A percentile compares a stretch with the other conserved stretches of the same genome.
These are phyloP conservation scores for Candida awuae DNA, from an alignment of 805 yeast genomes.

Conservation along the genomic window DNA sequence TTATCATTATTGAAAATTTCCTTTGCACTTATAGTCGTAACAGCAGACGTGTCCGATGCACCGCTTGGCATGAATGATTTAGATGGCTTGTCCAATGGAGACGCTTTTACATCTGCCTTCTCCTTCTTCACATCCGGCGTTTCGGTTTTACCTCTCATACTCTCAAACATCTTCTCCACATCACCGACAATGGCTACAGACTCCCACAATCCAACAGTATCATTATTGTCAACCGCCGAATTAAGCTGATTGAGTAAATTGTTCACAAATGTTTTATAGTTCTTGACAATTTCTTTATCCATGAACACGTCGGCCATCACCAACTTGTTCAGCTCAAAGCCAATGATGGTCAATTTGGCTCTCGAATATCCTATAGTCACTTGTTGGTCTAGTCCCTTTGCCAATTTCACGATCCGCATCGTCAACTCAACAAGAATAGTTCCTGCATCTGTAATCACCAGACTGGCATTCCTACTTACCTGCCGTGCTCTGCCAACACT, in stretches of 20 bases:
- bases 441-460: slow-evolving; percentile 46
- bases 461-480: slow-evolving; percentile 29
- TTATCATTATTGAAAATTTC: slow-evolving; percentile 9
- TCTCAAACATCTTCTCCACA: slow-evolving; percentile 67
- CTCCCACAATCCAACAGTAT: slow-evolving; percentile 53
- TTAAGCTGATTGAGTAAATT: slow-evolving; percentile 52
- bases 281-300: slow-evolving; percentile 36
- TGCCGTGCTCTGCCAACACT: slow-evolving; percentile 30
- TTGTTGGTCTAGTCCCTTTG: slow-evolving; percentile 43
- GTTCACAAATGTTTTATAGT: slow-evolving; percentile 54
- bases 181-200: slow-evolving; percentile 60
- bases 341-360: slow-evolving; percentile 56
- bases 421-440: slow-evolving; percentile 39
- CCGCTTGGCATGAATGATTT: too few relatives aligned
- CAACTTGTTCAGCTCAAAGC: slow-evolving; percentile 46
- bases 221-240: slow-evolving; percentile 43
- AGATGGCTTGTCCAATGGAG: too few relatives aligned
- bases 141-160: slow-evolving; percentile 29
- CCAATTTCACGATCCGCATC: slow-evolving; percentile 40
- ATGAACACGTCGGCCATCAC: slow-evolving; percentile 12
- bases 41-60: too few relatives aligned
- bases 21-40: slow-evolving; percentile 5
- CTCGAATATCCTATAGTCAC: slow-evolving; percentile 54
- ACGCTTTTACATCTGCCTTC: not conserved
- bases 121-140: not conserved